Evolutionary conservation across 2,329 filamentous ascomycete species (phyloP).

Genomic region (Elsinoe necatrix): DNA sequence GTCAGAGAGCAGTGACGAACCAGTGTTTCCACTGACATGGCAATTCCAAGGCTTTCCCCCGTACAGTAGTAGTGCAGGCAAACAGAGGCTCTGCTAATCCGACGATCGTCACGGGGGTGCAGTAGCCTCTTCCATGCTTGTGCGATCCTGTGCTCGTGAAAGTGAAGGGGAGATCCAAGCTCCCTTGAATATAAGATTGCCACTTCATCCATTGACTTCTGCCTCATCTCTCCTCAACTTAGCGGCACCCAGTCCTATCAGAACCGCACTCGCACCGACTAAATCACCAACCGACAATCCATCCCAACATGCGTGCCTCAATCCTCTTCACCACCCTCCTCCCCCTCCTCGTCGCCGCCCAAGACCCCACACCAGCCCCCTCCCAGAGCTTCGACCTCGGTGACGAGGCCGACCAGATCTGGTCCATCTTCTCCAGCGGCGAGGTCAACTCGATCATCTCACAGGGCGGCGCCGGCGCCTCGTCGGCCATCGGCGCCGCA

Average conservation of each 20-base stretch:
- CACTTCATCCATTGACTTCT: too few relatives aligned
- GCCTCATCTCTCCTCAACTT: slow-evolving; percentile 2
- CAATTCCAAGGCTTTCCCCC: not conserved
- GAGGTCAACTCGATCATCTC: slow-evolving; percentile 7
- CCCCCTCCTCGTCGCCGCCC: slow-evolving; percentile 12
- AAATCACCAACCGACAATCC: not conserved
- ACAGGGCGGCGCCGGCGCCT: not conserved
- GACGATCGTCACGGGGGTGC: slow-evolving; percentile 9
- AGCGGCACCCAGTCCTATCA: too few relatives aligned
- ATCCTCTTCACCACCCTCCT: slow-evolving; percentile 4
- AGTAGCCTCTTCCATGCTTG: slow-evolving; percentile 8
- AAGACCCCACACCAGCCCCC: slow-evolving; percentile 1
- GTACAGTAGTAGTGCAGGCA: not conserved
- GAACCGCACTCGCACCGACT: too few relatives aligned
- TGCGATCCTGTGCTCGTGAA: not conserved
- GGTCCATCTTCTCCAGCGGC: slow-evolving; percentile 6
- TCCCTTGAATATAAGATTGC: slow-evolving; percentile 8
- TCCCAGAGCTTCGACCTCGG: not conserved
- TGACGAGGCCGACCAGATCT: slow-evolving; percentile 4
- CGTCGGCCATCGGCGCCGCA: not conserved
- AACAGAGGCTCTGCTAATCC: not conserved
- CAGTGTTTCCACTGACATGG: not conserved
- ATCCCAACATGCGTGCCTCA: slow-evolving; percentile 5
- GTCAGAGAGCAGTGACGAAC: not conserved
- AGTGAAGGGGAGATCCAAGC: not conserved